Evolutionary conservation across 2,329 filamentous ascomycete species (phyloP).

Genomic region (Alternaria sp.): DNA sequence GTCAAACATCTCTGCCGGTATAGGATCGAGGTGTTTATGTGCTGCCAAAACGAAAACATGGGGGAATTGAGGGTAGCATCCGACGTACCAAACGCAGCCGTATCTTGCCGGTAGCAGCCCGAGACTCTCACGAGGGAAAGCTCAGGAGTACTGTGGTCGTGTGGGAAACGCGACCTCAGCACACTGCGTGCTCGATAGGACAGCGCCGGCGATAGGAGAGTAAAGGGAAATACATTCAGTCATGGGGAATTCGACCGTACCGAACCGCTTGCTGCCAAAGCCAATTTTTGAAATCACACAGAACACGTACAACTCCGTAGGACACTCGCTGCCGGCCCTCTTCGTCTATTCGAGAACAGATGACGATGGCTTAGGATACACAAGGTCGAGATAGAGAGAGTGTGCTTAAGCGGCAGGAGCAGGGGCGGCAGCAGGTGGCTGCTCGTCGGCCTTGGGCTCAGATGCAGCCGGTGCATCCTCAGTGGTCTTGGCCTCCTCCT

Average conservation of each 20-base stretch:
- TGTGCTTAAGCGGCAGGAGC: constrained; percentile 45
- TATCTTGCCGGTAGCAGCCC: constrained; percentile 32
- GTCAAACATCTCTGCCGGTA: constrained; percentile 34
- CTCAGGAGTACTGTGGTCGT: constrained; percentile 31
- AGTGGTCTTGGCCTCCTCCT: constrained; percentile 68
- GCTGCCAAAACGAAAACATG: constrained; percentile 43
- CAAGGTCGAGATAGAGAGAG: constrained; percentile 43
- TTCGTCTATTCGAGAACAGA: constrained; percentile 45
- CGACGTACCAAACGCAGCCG: constrained; percentile 42
- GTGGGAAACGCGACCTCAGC: constrained; percentile 26
- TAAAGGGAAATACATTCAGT: constrained; percentile 51
- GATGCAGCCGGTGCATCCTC: constrained; percentile 56
- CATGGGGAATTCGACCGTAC: constrained; percentile 51
- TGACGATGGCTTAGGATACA: constrained; percentile 43
- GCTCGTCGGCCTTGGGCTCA: constrained; percentile 44
- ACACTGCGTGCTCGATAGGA: constrained; percentile 35
- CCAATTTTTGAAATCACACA: constrained; percentile 51
- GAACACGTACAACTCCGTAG: constrained; percentile 50
- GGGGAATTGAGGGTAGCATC: constrained; percentile 45
- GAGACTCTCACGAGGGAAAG: constrained; percentile 33
- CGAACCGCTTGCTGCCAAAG: constrained; percentile 52
- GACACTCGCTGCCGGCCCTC: constrained; percentile 50
- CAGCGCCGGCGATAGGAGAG: constrained; percentile 36
- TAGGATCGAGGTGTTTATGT: constrained; percentile 34
- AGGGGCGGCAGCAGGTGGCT: constrained; percentile 41